phyloP scores from a whole-genome alignment of 2,329 filamentous ascomycete species.

The Ustilaginoidea virens region DNA sequence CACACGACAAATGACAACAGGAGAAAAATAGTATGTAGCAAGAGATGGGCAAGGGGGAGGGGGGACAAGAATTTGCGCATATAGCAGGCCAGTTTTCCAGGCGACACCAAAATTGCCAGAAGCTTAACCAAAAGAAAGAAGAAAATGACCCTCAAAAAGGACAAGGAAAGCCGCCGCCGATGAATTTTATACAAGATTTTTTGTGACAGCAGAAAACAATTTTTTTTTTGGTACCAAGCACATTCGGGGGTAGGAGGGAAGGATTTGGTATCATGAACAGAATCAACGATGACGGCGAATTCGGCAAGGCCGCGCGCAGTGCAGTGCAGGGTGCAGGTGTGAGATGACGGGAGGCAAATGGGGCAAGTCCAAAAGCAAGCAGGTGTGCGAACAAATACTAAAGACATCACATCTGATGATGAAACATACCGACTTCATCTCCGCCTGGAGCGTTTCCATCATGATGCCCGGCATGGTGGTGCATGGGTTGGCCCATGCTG shows the following conservation, averaged over 20 bases:
- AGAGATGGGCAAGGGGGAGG: too few relatives aligned
- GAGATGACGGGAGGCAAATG: constrained; percentile 8
- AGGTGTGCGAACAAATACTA: constrained; percentile 22
- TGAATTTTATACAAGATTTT: too few relatives aligned
- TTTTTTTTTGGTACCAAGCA: too few relatives aligned
- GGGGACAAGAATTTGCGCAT: too few relatives aligned
- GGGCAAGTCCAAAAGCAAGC: constrained; percentile 17
- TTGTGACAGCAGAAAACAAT: constrained; percentile 7
- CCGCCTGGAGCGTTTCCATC: constrained; percentile 47
- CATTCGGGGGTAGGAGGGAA: constrained; percentile 6
- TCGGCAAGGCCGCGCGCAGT: constrained; percentile 2
- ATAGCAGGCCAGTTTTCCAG: too few relatives aligned
- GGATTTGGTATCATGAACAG: constrained; percentile 22
- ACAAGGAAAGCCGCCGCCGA: too few relatives aligned
- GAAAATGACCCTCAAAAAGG: too few relatives aligned
- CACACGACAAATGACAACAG: not conserved
- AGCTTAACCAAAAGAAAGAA: too few relatives aligned
- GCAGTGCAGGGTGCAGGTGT: not conserved
- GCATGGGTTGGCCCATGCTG: constrained; percentile 49
- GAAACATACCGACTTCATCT: constrained; percentile 96
- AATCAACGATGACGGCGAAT: constrained; percentile 11
- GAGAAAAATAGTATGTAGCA: not conserved
- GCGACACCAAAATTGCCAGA: too few relatives aligned
- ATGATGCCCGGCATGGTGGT: constrained; percentile 37
- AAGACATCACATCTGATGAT: constrained; percentile 67